Percentiles rank a stretch among this genome's conserved stretches.
Evolutionary conservation across 2,329 filamentous ascomycete species (phyloP).

Genomic region (Fusarium devonianum): DNA sequence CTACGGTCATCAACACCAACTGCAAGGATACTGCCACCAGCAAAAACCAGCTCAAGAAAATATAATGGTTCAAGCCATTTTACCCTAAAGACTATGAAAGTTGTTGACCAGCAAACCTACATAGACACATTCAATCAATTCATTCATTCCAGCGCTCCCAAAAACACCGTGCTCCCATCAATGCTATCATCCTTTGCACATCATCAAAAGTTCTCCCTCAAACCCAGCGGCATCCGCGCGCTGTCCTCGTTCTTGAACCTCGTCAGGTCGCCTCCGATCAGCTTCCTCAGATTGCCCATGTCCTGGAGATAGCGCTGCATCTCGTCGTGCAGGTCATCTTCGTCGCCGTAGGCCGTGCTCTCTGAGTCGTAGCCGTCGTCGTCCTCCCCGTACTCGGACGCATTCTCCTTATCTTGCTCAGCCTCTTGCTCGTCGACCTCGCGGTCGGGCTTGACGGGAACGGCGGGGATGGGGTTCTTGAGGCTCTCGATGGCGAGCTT

Average conservation of each 20-base stretch:
- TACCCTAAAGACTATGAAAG: conserved; percentile 16
- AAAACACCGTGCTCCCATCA: conserved; percentile 43
- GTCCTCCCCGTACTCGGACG: conserved; percentile 66
- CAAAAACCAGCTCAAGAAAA: too few relatives aligned
- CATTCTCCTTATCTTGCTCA: conserved; percentile 50
- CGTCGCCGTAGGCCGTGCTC: conserved; percentile 55
- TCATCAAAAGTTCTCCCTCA: conserved; percentile 50
- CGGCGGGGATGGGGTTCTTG: conserved; percentile 85
- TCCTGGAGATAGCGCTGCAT: conserved; percentile 87
- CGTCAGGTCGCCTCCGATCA: conserved; percentile 79
- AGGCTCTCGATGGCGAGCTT: conserved; percentile 85
- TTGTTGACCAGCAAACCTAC: conserved; percentile 23
- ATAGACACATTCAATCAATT: conserved; percentile 14
- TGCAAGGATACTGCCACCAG: conserved; percentile 41
- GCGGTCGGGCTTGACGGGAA: conserved; percentile 49
- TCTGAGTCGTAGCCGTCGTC: conserved; percentile 62
- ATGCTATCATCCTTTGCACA: conserved; percentile 25
- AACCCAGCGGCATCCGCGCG: conserved; percentile 59
- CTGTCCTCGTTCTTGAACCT: conserved; percentile 70
- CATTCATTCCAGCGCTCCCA: conserved; percentile 36
- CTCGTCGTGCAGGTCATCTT: conserved; percentile 76
- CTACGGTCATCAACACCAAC: conserved; percentile 35
- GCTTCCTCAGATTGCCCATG: conserved; percentile 69
- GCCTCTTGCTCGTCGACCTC: conserved; percentile 44
- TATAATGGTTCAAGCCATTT: not conserved